Evolutionary conservation across 305 asterid genomes (phyloP).

Genomic region (Striga hermonthica): DNA sequence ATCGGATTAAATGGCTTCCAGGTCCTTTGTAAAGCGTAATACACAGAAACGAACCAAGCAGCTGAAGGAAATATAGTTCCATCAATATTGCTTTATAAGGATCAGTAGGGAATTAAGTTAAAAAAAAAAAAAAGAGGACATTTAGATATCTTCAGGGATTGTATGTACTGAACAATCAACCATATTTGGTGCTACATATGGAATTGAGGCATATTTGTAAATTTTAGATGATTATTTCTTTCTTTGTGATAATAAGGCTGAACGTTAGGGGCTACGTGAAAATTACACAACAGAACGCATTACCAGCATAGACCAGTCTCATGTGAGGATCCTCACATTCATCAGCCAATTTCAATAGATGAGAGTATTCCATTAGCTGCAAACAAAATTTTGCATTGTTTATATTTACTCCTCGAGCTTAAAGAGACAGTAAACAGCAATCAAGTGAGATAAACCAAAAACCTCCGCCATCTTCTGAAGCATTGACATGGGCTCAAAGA

Average conservation of each 20-base stretch:
- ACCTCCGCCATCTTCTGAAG: slow-evolving; percentile 77
- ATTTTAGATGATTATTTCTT: not conserved
- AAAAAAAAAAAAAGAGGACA: no score
- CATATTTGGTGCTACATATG: no score
- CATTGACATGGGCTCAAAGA: slow-evolving; percentile 75
- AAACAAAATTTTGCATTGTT: slow-evolving; percentile 26
- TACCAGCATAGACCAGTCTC: slow-evolving; percentile 55
- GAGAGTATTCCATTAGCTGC: slow-evolving; percentile 62
- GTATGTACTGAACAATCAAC: no score
- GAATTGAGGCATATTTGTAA: no score
- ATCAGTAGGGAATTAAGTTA: no score
- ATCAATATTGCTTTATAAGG: not conserved
- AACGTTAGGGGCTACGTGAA: slow-evolving; percentile 5
- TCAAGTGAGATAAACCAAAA: slow-evolving; percentile 22
- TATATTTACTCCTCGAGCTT: not conserved
- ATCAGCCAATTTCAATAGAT: slow-evolving; percentile 56
- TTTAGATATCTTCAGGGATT: no score
- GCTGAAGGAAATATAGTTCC: slow-evolving; percentile 34
- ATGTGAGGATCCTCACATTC: slow-evolving; percentile 70
- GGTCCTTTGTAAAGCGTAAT: slow-evolving; percentile 50
- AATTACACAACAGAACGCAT: slow-evolving; percentile 6
- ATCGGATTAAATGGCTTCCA: slow-evolving; percentile 77
- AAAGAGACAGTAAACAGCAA: not conserved
- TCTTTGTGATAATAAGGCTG: not conserved
- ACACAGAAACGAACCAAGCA: slow-evolving; percentile 57